Evolutionary conservation across 208 protist species (phyloP).

Genomic region (Leishmania tarentolae): DNA sequence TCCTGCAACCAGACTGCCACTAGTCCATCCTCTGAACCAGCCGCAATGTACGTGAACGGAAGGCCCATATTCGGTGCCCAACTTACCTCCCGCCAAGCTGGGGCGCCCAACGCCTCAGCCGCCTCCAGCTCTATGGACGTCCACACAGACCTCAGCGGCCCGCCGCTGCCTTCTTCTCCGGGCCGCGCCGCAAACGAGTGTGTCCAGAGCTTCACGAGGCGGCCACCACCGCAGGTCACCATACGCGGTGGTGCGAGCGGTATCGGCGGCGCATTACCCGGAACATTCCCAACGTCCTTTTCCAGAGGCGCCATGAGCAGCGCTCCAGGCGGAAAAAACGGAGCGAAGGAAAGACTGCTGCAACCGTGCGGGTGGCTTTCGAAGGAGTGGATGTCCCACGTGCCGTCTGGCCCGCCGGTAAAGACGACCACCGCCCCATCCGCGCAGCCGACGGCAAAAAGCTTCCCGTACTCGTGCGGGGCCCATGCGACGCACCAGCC

Average conservation of each 20-base stretch:
- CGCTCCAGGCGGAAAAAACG: slow-evolving; percentile 66
- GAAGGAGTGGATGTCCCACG: slow-evolving; percentile 70
- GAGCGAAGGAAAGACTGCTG: slow-evolving; percentile 62
- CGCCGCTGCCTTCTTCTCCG: slow-evolving; percentile 13
- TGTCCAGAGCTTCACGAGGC: slow-evolving; percentile 65
- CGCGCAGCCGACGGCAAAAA: slow-evolving; percentile 80
- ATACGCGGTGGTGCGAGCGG: slow-evolving; percentile 66
- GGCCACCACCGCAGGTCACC: slow-evolving; percentile 72
- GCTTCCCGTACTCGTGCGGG: slow-evolving; percentile 75
- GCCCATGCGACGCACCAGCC: slow-evolving; percentile 79
- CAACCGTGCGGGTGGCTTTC: slow-evolving; percentile 57
- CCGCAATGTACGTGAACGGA: slow-evolving; percentile 85
- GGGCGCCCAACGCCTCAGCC: slow-evolving; percentile 11
- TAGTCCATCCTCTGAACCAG: slow-evolving; percentile 70
- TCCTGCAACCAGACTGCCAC: slow-evolving; percentile 86
- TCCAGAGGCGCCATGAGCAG: slow-evolving; percentile 73
- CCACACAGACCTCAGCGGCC: slow-evolving; percentile 43
- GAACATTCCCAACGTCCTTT: slow-evolving; percentile 26
- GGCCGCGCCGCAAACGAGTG: slow-evolving; percentile 34
- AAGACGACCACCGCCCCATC: slow-evolving; percentile 70
- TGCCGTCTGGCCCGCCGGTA: slow-evolving; percentile 45
- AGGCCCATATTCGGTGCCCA: slow-evolving; percentile 83
- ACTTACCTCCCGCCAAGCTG: slow-evolving; percentile 69
- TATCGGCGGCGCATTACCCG: slow-evolving; percentile 31
- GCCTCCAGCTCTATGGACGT: slow-evolving; percentile 46